Percentiles rank a stretch among this genome's conserved stretches.
These are phyloP conservation scores for Skeletonema potamos DNA, from an alignment of 108 stramenopile genomes.

Conservation along the genomic window DNA sequence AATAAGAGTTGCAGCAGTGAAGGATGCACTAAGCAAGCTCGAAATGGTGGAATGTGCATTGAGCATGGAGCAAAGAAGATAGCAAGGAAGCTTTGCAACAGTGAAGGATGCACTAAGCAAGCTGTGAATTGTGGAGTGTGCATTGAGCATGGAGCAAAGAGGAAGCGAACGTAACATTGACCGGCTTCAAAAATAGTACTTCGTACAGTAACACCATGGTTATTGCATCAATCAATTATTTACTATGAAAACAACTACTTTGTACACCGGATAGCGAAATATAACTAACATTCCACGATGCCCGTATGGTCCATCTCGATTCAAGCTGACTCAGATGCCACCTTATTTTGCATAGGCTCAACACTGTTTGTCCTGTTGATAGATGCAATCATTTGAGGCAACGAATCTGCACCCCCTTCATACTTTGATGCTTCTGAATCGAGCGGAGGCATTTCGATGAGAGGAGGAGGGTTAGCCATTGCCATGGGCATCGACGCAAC, in stretches of 20 bases:
- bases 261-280: not conserved
- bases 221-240: too few relatives aligned
- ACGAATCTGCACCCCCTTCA: not conserved
- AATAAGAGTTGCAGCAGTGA: not conserved
- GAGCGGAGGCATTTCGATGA: not conserved
- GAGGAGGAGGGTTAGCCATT: not conserved
- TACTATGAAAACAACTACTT: too few relatives aligned
- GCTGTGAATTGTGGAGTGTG: too few relatives aligned
- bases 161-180: too few relatives aligned
- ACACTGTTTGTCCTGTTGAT: not conserved
- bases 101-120: too few relatives aligned
- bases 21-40: not conserved
- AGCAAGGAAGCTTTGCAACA: too few relatives aligned
- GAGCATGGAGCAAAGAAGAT: not conserved
- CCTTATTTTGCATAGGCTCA: not conserved
- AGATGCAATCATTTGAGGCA: not conserved
- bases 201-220: too few relatives aligned
- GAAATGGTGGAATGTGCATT: constrained; percentile 1
- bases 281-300: too few relatives aligned
- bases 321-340: not conserved
- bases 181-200: too few relatives aligned
- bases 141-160: too few relatives aligned
- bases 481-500: constrained; percentile 60
- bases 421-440: not conserved
- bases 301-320: not conserved